Evolutionary conservation across 768 basidiomycete genomes (phyloP).

Genomic region (Dioszegia aurantiaca): DNA sequence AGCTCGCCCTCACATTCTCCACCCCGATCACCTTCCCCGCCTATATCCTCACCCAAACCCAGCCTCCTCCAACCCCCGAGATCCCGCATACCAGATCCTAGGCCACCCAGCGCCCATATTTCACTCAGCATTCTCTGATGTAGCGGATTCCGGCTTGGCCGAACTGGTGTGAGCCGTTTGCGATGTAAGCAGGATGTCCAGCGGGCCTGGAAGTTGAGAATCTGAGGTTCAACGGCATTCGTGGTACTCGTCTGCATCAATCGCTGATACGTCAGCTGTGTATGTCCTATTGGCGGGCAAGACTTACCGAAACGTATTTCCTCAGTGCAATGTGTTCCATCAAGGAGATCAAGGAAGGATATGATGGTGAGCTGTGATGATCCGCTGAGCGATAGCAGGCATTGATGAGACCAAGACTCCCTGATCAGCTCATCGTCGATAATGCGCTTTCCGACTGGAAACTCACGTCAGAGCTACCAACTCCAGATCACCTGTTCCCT

Average conservation of each 20-base stretch:
- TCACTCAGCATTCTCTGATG: conserved; percentile 43
- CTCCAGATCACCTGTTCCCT: conserved; percentile 43
- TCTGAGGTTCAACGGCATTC: conserved; percentile 42
- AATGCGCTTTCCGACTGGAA: neutral
- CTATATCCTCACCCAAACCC: conserved; percentile 30
- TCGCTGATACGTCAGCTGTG: conserved; percentile 20
- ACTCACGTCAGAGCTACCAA: conserved; percentile 41
- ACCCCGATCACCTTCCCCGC: conserved; percentile 11
- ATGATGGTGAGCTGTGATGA: conserved; percentile 22
- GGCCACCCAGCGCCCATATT: conserved; percentile 17
- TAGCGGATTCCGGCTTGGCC: conserved; percentile 23
- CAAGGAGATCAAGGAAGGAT: conserved; percentile 27
- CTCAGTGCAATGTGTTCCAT: conserved; percentile 31
- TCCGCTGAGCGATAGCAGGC: conserved; percentile 32
- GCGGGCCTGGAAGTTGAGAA: conserved; percentile 42
- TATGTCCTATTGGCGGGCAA: neutral
- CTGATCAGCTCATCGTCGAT: neutral
- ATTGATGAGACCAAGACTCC: conserved; percentile 38
- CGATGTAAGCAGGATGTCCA: conserved; percentile 34
- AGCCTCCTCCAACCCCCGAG: conserved; percentile 33
- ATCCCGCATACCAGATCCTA: conserved; percentile 17
- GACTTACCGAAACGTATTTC: conserved; percentile 36
- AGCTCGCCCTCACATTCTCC: conserved; percentile 27
- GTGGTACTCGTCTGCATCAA: conserved; percentile 36
- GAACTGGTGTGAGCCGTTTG: conserved; percentile 23